Conservation (phyloP, 768 basidiomycete species). For the Cubamyces lactineus region DNA sequence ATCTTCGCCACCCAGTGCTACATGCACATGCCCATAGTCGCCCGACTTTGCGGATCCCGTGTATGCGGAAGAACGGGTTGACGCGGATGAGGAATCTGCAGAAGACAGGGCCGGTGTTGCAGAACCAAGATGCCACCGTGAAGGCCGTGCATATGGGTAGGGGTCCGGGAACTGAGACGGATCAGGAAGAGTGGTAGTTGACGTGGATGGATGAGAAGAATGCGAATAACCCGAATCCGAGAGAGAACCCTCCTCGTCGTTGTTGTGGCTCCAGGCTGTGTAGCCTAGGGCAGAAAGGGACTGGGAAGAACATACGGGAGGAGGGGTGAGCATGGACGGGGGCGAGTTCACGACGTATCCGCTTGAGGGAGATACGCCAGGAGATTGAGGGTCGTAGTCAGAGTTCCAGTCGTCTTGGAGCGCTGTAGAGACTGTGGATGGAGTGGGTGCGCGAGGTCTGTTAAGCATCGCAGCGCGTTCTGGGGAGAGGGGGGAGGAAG, state of each 20-base stretch:
- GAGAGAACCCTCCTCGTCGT: slow-evolving; percentile 43
- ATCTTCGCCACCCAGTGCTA: slow-evolving; percentile 63
- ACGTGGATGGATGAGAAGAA: slow-evolving; percentile 44
- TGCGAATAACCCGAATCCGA: slow-evolving; percentile 39
- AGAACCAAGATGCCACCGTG: slow-evolving; percentile 48
- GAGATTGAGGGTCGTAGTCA: slow-evolving; percentile 28
- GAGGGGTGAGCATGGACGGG: slow-evolving; percentile 28
- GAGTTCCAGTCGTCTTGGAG: slow-evolving; percentile 32
- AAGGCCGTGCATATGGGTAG: slow-evolving; percentile 58
- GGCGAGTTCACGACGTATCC: slow-evolving; percentile 37
- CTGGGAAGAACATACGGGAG: slow-evolving; percentile 31
- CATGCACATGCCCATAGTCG: slow-evolving; percentile 68
- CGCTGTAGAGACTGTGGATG: slow-evolving; percentile 32
- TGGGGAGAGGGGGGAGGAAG: slow-evolving; percentile 40
- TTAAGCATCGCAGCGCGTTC: slow-evolving; percentile 32
- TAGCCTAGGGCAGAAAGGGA: slow-evolving; percentile 40
- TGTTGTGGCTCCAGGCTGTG: slow-evolving; percentile 36
- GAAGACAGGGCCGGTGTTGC: slow-evolving; percentile 66
- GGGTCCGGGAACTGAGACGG: slow-evolving; percentile 74
- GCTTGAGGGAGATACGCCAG: slow-evolving; percentile 32
- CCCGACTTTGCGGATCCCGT: slow-evolving; percentile 70
- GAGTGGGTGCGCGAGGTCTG: slow-evolving; percentile 46
- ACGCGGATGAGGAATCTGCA: slow-evolving; percentile 68
- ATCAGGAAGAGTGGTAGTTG: slow-evolving; percentile 58
- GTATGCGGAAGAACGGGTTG: slow-evolving; percentile 78